These are phyloP conservation scores for Cryptosporidium tyzzeri DNA, from an alignment of 169 alveolate species.

Conservation along the genomic window DNA sequence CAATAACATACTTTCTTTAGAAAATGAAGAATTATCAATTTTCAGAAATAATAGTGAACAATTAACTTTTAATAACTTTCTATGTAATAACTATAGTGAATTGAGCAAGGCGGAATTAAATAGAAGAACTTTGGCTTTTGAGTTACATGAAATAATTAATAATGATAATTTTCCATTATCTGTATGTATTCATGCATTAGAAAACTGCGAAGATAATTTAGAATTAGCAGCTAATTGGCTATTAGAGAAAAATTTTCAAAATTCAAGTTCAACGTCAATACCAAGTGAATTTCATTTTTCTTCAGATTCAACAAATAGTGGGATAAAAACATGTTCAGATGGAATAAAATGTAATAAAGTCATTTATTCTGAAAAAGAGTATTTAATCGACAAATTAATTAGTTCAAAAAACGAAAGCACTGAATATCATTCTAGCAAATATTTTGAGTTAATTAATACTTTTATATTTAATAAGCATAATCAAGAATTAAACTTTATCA, in stretches of 20 bases:
- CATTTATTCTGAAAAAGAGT: slow-evolving; percentile 5
- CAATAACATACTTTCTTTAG: slow-evolving; percentile 2
- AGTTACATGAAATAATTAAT: slow-evolving; percentile 78
- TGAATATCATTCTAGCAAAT: neutral
- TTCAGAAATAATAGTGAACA: neutral
- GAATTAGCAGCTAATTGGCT: slow-evolving; percentile 80
- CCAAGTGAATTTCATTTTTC: no score
- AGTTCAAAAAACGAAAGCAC: neutral
- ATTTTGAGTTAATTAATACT: neutral
- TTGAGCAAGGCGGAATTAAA: slow-evolving; percentile 76
- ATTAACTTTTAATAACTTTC: neutral
- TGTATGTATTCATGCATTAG: slow-evolving; percentile 76
- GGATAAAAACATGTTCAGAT: neutral
- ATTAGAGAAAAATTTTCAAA: slow-evolving; percentile 72
- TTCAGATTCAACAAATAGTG: neutral
- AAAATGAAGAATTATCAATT: slow-evolving; percentile 19
- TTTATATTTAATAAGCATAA: neutral
- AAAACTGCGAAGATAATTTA: slow-evolving; percentile 76
- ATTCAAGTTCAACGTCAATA: slow-evolving; percentile 28
- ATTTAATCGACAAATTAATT: neutral
- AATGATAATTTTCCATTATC: slow-evolving; percentile 75
- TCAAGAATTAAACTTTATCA: neutral
- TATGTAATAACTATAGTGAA: neutral
- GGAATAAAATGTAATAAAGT: neutral
- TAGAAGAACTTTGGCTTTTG: slow-evolving; percentile 78